phyloP scores from a whole-genome alignment of 345 rosid species.

The Syzygium jambos region DNA sequence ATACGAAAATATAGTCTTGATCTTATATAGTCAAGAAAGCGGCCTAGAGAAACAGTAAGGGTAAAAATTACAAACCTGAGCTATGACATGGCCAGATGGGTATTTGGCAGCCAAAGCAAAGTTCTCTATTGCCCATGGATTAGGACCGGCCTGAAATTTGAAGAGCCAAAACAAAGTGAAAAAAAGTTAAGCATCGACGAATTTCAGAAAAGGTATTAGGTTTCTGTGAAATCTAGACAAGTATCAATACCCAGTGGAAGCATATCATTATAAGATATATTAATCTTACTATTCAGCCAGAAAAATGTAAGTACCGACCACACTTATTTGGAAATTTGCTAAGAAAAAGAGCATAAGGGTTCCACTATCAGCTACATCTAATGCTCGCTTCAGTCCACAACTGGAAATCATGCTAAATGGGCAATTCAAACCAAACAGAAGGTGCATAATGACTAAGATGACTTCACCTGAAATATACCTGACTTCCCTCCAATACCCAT shows the following conservation, averaged over 20 bases:
- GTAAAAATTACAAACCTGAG: slow-evolving; percentile 43
- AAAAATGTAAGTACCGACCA: not conserved
- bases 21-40: not conserved
- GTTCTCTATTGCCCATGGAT: slow-evolving; percentile 84
- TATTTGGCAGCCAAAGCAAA: slow-evolving; percentile 82
- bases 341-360: not conserved
- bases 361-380: not conserved
- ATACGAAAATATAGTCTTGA: not conserved
- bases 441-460: not conserved
- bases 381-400: not conserved
- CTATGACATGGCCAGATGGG: slow-evolving; percentile 68
- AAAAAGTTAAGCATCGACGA: not conserved
- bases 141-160: slow-evolving; percentile 68
- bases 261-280: not conserved
- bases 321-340: not conserved
- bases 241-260: not conserved
- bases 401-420: not conserved
- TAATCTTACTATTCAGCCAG: not conserved
- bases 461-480: slow-evolving; percentile 67
- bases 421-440: not conserved
- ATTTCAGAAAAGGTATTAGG: not conserved
- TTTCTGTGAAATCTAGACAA: not conserved
- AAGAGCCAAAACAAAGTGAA: slow-evolving; percentile 5
- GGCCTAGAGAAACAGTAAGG: not conserved
- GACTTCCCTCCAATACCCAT: slow-evolving; percentile 97